These are phyloP conservation scores for Leccinum angustisporum DNA, from an alignment of 1,284 basidiomycete genomes.

Conservation along the genomic window DNA sequence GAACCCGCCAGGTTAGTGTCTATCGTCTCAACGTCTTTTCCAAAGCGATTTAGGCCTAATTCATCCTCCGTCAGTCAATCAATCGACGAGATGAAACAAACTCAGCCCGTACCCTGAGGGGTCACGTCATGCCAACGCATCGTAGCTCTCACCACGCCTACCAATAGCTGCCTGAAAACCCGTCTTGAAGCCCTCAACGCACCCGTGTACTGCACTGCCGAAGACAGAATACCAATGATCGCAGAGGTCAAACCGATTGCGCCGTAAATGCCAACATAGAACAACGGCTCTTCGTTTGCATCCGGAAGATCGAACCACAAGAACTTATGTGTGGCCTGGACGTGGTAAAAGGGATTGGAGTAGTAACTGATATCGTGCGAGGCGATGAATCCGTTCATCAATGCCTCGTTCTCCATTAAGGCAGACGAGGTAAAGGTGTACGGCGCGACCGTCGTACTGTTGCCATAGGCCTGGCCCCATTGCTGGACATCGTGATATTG, in stretches of 20 bases:
- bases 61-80: neutral
- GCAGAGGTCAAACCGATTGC: constrained; percentile 42
- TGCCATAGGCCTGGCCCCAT: constrained; percentile 48
- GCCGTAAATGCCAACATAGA: constrained; percentile 51
- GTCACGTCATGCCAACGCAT: constrained; percentile 55
- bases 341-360: constrained; percentile 17
- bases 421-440: constrained; percentile 25
- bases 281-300: constrained; percentile 47
- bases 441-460: constrained; percentile 9
- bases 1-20: constrained; percentile 47
- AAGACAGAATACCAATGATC: constrained; percentile 37
- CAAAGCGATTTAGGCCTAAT: constrained; percentile 51
- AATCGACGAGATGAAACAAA: neutral
- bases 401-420: constrained; percentile 34
- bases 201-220: constrained; percentile 46
- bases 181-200: constrained; percentile 47
- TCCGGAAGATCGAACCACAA: constrained; percentile 39
- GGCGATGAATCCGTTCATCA: constrained; percentile 28
- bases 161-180: constrained; percentile 45
- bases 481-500: constrained; percentile 25
- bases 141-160: constrained; percentile 47
- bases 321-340: constrained; percentile 7
- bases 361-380: constrained; percentile 18
- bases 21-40: constrained; percentile 52
- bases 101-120: constrained; percentile 38